Percentiles rank a stretch among this genome's conserved stretches.
Conservation (phyloP, 179 eudicot species). For the Heliamphora pulchella region DNA sequence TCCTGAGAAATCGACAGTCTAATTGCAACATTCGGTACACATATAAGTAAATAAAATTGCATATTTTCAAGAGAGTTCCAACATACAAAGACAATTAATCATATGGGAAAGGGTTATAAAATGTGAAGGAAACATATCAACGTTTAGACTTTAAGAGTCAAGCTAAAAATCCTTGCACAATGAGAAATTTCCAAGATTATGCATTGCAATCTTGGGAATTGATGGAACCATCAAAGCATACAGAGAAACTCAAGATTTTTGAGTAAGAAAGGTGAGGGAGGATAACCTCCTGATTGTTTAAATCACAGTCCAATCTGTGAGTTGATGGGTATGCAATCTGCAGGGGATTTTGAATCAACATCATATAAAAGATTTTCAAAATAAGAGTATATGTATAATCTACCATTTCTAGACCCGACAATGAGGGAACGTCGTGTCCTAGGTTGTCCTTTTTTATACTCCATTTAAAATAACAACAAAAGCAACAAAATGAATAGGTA, state of each 20-base stretch:
- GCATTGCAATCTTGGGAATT: neutral
- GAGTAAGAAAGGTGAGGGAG: neutral
- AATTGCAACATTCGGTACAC: neutral
- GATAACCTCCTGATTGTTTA: neutral
- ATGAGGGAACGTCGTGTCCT: too few relatives aligned
- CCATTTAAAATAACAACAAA: neutral
- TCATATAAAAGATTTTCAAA: neutral
- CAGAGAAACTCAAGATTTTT: neutral
- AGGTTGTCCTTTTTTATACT: too few relatives aligned
- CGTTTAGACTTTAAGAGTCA: neutral
- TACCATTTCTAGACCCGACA: too few relatives aligned
- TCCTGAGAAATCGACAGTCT: neutral
- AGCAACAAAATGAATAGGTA: neutral
- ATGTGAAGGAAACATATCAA: neutral
- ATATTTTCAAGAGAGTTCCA: neutral
- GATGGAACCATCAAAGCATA: neutral
- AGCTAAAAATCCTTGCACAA: neutral
- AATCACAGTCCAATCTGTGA: neutral
- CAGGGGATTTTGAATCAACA: neutral
- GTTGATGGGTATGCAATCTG: neutral
- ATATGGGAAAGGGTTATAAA: neutral
- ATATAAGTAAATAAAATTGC: neutral
- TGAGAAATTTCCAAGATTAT: neutral
- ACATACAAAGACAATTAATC: neutral
- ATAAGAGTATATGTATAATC: neutral